Base-by-base conservation (phyloP, 2,329 filamentous ascomycete species). In the Anisogramma anomala region DNA sequence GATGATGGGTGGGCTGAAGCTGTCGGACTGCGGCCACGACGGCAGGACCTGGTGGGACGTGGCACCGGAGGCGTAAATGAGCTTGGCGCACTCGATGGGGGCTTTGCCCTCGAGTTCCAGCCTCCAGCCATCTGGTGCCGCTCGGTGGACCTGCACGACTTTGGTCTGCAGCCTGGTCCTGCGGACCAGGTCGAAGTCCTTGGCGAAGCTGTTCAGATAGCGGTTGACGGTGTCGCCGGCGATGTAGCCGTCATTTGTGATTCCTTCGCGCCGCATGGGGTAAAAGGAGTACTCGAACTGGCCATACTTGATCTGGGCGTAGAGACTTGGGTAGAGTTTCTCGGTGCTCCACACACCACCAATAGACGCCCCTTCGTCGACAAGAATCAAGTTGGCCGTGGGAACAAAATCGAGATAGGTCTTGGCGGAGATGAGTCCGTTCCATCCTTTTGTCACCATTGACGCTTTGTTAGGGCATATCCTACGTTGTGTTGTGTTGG, bases 51-150 rank as follows among this genome's bases (percentile, higher is more conserved):
- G 67, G 34, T 69, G 59, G 2, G 73, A 79, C 0, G 73, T 74
- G 18, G 79, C 56, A 1, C 79, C 79, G 2, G 74, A 77, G 1
- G 77, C 74, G 5, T 82, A 55, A 23, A 83, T 68, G 34, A 83
- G 58, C 51, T 74, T 77, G 11, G 55, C 57, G 45, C 50, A 54
- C 23, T 49, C 58, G 2, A 60, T 6, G 5, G 45, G 38, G 20
- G 26, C 36, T 3, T 41, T 36, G 0, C 44, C 23, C 14, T 47
- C 39, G 0, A 51, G 30, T 41, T 42, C 48, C 35, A 59, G 48
- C 14, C 49, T 35, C 56, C 61, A 60, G 11, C 58, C 62, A 17
- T 61, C n/a, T n/a, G n/a, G n/a, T 55, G 52, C 46, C 14, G 13
- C 15, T 20, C 10, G 11, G 36, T 1, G 54, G 52, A 4, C 67